Percentiles rank a stretch among this genome's conserved stretches.
These are phyloP conservation scores for Rhazya stricta DNA, from an alignment of 257 asterid genomes.

Conservation along the genomic window DNA sequence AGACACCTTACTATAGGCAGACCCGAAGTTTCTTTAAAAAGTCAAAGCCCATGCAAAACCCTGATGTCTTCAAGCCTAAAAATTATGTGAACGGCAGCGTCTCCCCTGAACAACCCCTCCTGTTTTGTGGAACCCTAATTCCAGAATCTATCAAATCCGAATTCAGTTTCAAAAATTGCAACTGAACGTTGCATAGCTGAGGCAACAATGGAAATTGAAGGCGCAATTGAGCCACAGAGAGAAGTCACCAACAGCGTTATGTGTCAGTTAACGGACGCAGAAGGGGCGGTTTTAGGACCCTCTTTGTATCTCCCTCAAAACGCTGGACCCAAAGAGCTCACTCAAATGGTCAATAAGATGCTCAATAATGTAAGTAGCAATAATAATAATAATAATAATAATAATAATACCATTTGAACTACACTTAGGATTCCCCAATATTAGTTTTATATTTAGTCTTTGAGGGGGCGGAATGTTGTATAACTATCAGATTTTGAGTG, in stretches of 20 bases:
- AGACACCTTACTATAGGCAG: too few relatives aligned
- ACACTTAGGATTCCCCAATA: background rate
- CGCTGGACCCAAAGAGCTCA: constrained; percentile 82
- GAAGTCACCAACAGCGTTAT: constrained; percentile 56
- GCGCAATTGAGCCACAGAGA: constrained; percentile 31
- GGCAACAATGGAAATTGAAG: constrained; percentile 39
- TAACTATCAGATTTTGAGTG: background rate
- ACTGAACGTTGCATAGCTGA: background rate
- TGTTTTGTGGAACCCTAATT: background rate
- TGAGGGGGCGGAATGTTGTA: background rate
- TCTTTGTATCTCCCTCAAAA: constrained; percentile 66
- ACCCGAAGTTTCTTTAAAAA: too few relatives aligned
- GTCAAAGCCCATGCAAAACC: background rate
- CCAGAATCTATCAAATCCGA: background rate
- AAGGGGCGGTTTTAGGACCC: constrained; percentile 61
- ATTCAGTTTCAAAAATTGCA: background rate
- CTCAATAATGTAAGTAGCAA: constrained; percentile 53
- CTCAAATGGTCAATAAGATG: constrained; percentile 69
- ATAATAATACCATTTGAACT: too few relatives aligned
- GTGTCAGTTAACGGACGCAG: constrained; percentile 65
- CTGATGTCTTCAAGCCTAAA: background rate
- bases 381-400: too few relatives aligned
- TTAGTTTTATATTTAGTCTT: background rate
- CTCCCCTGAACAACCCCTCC: background rate
- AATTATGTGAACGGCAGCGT: background rate